phyloP scores from a whole-genome alignment of 2,329 filamentous ascomycete species.

The Hirsutella rhossiliensis region DNA sequence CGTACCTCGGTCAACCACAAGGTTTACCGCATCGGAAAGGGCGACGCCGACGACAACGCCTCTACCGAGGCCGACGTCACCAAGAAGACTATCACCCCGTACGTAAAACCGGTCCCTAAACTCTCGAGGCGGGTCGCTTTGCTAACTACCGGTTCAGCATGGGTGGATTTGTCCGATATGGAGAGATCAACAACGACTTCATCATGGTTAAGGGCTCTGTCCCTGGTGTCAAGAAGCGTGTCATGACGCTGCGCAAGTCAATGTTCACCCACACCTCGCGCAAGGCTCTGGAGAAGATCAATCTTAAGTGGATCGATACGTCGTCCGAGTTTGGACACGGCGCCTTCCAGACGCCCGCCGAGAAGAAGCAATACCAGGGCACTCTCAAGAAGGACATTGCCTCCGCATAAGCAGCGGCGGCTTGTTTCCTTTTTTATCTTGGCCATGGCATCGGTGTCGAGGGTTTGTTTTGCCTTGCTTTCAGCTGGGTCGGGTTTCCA shows the following conservation, averaged over 20 bases:
- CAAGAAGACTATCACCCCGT: conserved; percentile 99
- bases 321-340: conserved; percentile 99
- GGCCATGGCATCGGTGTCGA: conserved; percentile 44
- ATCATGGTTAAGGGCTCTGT: conserved; percentile 95
- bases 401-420: conserved; percentile 26
- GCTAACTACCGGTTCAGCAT: conserved; percentile 47
- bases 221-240: conserved; percentile 97
- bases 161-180: conserved; percentile 98
- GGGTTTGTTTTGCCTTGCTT: conserved; percentile 29
- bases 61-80: conserved; percentile 92
- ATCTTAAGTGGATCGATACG: conserved; percentile 99
- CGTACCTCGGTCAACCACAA: conserved; percentile 99
- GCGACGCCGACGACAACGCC: conserved; percentile 77
- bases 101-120: conserved; percentile 36
- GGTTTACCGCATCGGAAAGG: conserved; percentile 97
- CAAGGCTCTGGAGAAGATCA: conserved; percentile 95
- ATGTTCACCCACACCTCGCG: conserved; percentile 96
- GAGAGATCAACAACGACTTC: conserved; percentile 99
- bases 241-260: conserved; percentile 97
- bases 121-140: not conserved
- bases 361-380: conserved; percentile 97
- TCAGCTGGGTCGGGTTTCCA: conserved; percentile 22
- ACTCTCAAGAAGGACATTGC: conserved; percentile 96
- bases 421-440: conserved; percentile 28
- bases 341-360: conserved; percentile 95